phyloP scores from a whole-genome alignment of 2,329 filamentous ascomycete species.

The Chalara sp. region DNA sequence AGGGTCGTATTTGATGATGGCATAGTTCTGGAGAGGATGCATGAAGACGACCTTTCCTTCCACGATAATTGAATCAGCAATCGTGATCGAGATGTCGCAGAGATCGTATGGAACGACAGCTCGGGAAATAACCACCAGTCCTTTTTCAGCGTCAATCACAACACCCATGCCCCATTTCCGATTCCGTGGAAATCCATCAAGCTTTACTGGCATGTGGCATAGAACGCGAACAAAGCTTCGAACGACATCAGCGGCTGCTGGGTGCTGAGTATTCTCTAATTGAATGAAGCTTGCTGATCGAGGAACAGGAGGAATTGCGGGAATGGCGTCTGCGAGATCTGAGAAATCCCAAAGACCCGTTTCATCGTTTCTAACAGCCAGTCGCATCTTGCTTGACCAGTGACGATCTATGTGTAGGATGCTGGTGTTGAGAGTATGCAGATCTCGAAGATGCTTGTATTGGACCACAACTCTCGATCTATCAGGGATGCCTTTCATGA shows the following conservation, averaged over 20 bases:
- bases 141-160: constrained; percentile 95
- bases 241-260: constrained; percentile 87
- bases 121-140: constrained; percentile 86
- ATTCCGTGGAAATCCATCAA: constrained; percentile 95
- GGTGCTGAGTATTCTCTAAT: constrained; percentile 79
- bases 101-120: constrained; percentile 95
- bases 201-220: constrained; percentile 88
- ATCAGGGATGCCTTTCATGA: constrained; percentile 82
- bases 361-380: constrained; percentile 83
- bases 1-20: constrained; percentile 90
- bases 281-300: constrained; percentile 86
- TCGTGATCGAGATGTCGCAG: constrained; percentile 92
- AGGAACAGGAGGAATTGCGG: constrained; percentile 63
- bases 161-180: constrained; percentile 92
- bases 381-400: constrained; percentile 91
- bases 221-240: constrained; percentile 91
- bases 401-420: constrained; percentile 92
- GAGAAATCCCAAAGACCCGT: constrained; percentile 93
- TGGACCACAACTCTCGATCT: constrained; percentile 82
- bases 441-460: constrained; percentile 89
- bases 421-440: constrained; percentile 89
- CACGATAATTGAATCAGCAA: constrained; percentile 92
- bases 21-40: constrained; percentile 95
- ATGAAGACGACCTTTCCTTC: constrained; percentile 92
- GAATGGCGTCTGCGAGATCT: constrained; percentile 74